These are phyloP conservation scores for Lasiodiplodia gonubiensis DNA, from an alignment of 2,329 filamentous ascomycete genomes.

Conservation along the genomic window DNA sequence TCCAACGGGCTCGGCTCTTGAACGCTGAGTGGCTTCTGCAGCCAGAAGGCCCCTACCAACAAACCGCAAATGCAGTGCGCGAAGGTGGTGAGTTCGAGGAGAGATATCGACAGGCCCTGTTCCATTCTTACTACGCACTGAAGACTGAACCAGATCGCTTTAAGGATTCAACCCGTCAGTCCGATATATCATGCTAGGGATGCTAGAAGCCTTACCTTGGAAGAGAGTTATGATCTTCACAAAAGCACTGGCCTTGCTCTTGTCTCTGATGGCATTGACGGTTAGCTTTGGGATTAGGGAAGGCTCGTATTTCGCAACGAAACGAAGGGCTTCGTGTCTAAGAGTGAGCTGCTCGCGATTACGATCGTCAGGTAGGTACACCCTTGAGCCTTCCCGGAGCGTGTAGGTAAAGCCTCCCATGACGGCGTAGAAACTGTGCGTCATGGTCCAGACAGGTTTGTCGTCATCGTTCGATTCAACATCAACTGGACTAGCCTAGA, in stretches of 20 bases:
- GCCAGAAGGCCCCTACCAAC: background rate
- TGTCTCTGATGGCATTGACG: slow-evolving; percentile 26
- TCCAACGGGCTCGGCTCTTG: background rate
- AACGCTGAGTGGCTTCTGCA: slow-evolving; percentile 2
- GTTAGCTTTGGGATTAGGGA: slow-evolving; percentile 13
- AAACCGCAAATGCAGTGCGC: slow-evolving; percentile 9
- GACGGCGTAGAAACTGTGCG: slow-evolving; percentile 32
- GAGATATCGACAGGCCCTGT: slow-evolving; percentile 3
- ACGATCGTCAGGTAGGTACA: background rate
- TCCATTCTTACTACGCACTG: background rate
- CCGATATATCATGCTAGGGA: background rate
- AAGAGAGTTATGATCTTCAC: slow-evolving; percentile 5
- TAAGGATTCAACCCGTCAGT: background rate
- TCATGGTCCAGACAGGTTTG: slow-evolving; percentile 30
- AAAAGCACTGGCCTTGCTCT: slow-evolving; percentile 23
- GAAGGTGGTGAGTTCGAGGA: slow-evolving; percentile 11
- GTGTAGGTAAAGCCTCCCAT: slow-evolving; percentile 33
- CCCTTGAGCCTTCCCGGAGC: background rate
- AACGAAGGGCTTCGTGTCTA: slow-evolving; percentile 19
- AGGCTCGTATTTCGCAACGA: slow-evolving; percentile 21
- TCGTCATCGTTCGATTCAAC: background rate
- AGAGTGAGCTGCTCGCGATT: slow-evolving; percentile 11
- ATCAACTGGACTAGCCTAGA: background rate
- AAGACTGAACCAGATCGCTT: slow-evolving; percentile 9
- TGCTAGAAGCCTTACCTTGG: background rate